Conservation (phyloP, 2,329 filamentous ascomycete genomes). For the Emergomyces africanus region DNA sequence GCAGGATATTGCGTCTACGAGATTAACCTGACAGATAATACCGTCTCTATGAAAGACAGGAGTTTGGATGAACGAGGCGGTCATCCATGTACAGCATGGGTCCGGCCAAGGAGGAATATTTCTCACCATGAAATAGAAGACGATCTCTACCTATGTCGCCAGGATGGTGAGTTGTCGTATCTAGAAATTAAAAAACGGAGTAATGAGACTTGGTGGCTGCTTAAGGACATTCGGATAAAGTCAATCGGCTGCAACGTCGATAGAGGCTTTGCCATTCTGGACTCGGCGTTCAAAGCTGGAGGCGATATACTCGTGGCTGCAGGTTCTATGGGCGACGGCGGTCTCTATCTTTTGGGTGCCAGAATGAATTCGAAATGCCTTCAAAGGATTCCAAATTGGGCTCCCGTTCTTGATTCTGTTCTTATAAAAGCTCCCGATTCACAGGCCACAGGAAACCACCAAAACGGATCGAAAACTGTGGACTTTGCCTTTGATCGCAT, state of each 20-base stretch:
- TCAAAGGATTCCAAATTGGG: constrained; percentile 51
- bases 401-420: constrained; percentile 38
- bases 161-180: constrained; percentile 70
- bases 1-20: constrained; percentile 35
- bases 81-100: constrained; percentile 68
- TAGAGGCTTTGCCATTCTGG: constrained; percentile 59
- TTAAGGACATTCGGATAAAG: constrained; percentile 49
- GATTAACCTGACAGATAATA: background rate
- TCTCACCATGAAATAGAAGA: constrained; percentile 54
- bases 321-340: constrained; percentile 65
- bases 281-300: constrained; percentile 47
- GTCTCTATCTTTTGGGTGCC: constrained; percentile 57
- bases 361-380: constrained; percentile 42
- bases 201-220: constrained; percentile 26
- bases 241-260: constrained; percentile 62
- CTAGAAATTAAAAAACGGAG: constrained; percentile 51
- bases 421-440: constrained; percentile 17
- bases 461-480: constrained; percentile 8
- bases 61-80: background rate
- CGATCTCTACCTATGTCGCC: constrained; percentile 71
- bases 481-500: constrained; percentile 40
- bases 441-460: constrained; percentile 6
- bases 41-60: background rate
- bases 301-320: constrained; percentile 70
- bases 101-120: constrained; percentile 57